phyloP scores from a whole-genome alignment of 2,329 filamentous ascomycete genomes.

The Colletotrichum sp. region DNA sequence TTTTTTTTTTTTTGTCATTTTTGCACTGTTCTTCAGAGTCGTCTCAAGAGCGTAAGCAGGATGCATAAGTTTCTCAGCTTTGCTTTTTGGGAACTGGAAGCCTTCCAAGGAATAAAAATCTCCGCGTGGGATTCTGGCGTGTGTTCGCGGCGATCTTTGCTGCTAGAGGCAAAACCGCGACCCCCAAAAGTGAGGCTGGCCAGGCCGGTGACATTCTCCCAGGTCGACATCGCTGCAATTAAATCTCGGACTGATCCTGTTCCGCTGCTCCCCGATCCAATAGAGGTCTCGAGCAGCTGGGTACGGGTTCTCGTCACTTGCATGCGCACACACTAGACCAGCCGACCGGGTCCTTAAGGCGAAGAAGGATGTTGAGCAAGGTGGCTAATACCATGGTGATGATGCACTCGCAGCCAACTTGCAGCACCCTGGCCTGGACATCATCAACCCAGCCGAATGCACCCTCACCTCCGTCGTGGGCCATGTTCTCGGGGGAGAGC shows the following conservation, averaged over 20 bases:
- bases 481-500: background rate
- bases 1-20: background rate
- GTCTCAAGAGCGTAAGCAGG: background rate
- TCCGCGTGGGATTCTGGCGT: background rate
- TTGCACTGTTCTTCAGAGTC: background rate
- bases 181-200: constrained; percentile 7
- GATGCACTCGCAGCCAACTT: background rate
- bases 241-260: background rate
- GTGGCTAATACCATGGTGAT: background rate
- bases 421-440: background rate
- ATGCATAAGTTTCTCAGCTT: background rate
- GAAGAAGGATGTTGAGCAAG: background rate
- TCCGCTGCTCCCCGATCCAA: background rate
- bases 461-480: background rate
- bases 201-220: background rate
- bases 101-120: background rate
- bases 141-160: constrained; percentile 1
- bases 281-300: background rate
- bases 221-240: background rate
- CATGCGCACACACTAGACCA: background rate
- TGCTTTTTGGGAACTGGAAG: background rate
- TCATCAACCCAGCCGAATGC: background rate
- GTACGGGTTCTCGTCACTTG: constrained; percentile 4
- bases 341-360: background rate
- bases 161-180: background rate